Percentiles rank a stretch among this genome's conserved stretches.
Conservation (phyloP, 2,329 filamentous ascomycete genomes). For the Fusarium coicis region DNA sequence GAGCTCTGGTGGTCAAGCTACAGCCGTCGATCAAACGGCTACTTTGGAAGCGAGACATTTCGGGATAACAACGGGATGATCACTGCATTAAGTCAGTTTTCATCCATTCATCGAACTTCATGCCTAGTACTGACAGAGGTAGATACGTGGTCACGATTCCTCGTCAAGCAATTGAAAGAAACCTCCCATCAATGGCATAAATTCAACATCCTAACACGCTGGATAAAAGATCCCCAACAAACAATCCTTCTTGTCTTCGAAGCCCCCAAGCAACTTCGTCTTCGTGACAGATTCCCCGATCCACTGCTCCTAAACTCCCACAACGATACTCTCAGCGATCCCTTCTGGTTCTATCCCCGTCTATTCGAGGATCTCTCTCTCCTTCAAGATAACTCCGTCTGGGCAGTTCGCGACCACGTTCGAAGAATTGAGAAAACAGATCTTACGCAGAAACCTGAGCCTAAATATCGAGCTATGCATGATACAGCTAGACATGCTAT, state of each 20-base stretch:
- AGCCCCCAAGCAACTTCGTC: not conserved
- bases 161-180: slow-evolving; percentile 7
- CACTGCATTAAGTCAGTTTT: not conserved
- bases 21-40: slow-evolving; percentile 51
- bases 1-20: slow-evolving; percentile 51
- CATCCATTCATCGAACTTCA: fast-evolving
- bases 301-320: not conserved
- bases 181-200: slow-evolving; percentile 20
- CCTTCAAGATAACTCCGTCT: slow-evolving; percentile 47
- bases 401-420: slow-evolving; percentile 52
- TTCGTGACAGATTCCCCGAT: not conserved
- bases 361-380: not conserved
- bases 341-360: slow-evolving; percentile 24
- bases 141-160: slow-evolving; percentile 32
- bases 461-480: slow-evolving; percentile 52
- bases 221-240: slow-evolving; percentile 17
- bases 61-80: slow-evolving; percentile 29
- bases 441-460: slow-evolving; percentile 35
- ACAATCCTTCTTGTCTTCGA: slow-evolving; percentile 26
- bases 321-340: not conserved
- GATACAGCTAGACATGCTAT: slow-evolving; percentile 57
- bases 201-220: slow-evolving; percentile 27
- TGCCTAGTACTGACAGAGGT: not conserved
- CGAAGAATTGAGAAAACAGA: slow-evolving; percentile 47
- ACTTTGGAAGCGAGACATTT: slow-evolving; percentile 51